Evolutionary conservation across 352 stramenopile genomes (phyloP), one percentile per base, ranked within the genome.

Genomic region (Blastocystis hominis): DNA sequence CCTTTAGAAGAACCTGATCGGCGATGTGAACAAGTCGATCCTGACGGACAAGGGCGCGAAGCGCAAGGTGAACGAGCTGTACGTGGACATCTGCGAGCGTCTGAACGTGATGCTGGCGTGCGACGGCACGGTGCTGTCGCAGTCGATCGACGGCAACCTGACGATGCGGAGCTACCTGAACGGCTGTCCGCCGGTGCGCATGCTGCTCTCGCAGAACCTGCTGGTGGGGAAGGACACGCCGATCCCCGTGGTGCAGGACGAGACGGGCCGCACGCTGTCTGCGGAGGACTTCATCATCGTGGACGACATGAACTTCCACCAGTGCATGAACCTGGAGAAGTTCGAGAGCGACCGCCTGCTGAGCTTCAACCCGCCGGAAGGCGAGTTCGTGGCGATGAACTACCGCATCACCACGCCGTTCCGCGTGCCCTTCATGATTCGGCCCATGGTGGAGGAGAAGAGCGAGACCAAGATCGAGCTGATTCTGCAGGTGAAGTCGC

Each of bases 281-380:
- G 34, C 36, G 61, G 98, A 98, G 89, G 94, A 93, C 86, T 91
- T 95, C 24, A 93, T 97, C 15, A 93, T 96, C 79, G 90, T 98
- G 36, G 95, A 99, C 90, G 96, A 99, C 89, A 97, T 95, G 88
- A 98, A 98, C 90, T 98, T 99, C 90, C 95, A 99, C 91, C 95
- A 98, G 90, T 98, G 95, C 90, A 95, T 98, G 61, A 95, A 97
- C 88, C 91, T 98, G 47, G 93, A 97, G 76, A 95, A 98, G 89
- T 97, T 97, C 89, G 94, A 97, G 88, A 90, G 90, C 59, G 91
- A 93, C 89, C 93, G 93, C 63, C 92, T 94, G 88, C 90, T 96
- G 36, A 93, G 93, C 75, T 95, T 96, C 89, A 91, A 93, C 34
- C 93, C 94, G 70, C 93, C 93, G 4, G 94, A 97, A 89, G 94